phyloP scores from a whole-genome alignment of 1,139 yeast genomes.

The Scheffersomyces lignicola region DNA sequence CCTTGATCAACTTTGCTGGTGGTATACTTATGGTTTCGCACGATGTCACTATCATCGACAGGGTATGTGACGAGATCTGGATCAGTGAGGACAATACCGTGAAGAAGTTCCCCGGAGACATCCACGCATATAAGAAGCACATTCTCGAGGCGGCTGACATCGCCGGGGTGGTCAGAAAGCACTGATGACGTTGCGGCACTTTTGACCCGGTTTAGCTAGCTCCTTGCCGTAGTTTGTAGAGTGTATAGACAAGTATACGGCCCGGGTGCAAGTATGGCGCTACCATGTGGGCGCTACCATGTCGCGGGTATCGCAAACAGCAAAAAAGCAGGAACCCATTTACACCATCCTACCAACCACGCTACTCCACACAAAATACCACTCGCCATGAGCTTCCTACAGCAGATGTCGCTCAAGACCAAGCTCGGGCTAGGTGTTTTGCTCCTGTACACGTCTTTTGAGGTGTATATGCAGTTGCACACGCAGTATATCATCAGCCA shows the following conservation, averaged over 20 bases:
- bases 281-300: too few species aligned
- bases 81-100: conserved; percentile 87
- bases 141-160: conserved; percentile 75
- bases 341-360: too few species aligned
- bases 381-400: conserved; percentile 9
- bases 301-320: too few species aligned
- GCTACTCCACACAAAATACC: too few species aligned
- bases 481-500: conserved; percentile 58
- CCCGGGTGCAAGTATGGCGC: too few species aligned
- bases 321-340: too few species aligned
- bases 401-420: conserved; percentile 22
- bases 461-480: conserved; percentile 57
- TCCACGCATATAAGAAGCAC: conserved; percentile 86
- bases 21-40: conserved; percentile 98
- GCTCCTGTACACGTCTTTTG: conserved; percentile 67
- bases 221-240: neutral
- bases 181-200: too few species aligned
- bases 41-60: conserved; percentile 87
- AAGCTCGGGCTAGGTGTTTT: conserved; percentile 55
- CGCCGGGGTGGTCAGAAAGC: conserved; percentile 87
- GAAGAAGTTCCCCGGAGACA: conserved; percentile 76
- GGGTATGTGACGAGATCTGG: conserved; percentile 93
- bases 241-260: neutral
- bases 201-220: neutral
- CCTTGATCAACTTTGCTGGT: conserved; percentile 83